Conservation (phyloP, 1,139 yeast genomes). For the Saccharomycopsis hybrid region DNA sequence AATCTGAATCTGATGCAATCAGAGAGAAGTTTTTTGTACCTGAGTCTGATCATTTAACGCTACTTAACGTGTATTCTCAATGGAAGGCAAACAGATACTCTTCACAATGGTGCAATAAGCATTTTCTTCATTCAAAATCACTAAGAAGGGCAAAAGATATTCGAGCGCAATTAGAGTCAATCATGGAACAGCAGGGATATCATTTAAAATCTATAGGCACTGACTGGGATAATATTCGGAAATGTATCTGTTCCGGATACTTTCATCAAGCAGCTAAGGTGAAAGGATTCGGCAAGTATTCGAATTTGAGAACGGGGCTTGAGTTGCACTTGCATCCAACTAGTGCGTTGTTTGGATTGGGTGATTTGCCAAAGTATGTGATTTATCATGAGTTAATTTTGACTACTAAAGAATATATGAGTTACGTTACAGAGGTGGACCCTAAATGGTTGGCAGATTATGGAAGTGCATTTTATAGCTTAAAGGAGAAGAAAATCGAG, state of each 20-base stretch:
- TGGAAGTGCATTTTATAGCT: conserved; percentile 64
- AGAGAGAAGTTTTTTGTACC: conserved; percentile 74
- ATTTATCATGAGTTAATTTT: conserved; percentile 63
- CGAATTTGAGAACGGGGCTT: conserved; percentile 68
- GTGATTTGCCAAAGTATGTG: conserved; percentile 69
- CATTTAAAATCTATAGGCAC: conserved; percentile 44
- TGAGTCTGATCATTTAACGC: conserved; percentile 84
- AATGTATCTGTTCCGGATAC: conserved; percentile 75
- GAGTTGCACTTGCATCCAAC: conserved; percentile 81
- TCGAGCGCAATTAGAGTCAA: conserved; percentile 53
- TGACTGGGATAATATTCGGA: conserved; percentile 64
- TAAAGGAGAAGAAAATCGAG: conserved; percentile 26
- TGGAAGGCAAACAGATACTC: conserved; percentile 53
- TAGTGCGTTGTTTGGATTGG: conserved; percentile 68
- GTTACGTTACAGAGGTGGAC: conserved; percentile 61
- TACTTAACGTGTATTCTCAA: conserved; percentile 76
- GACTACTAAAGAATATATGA: conserved; percentile 63
- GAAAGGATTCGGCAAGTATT: conserved; percentile 62
- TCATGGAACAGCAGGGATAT: conserved; percentile 44
- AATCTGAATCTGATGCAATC: conserved; percentile 69
- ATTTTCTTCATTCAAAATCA: conserved; percentile 67
- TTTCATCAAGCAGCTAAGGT: conserved; percentile 80
- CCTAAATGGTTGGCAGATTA: conserved; percentile 66
- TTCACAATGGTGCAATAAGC: conserved; percentile 64
- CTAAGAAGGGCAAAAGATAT: conserved; percentile 71